phyloP scores from a whole-genome alignment of 2,329 filamentous ascomycete species.

The Thelonectria rubi region DNA sequence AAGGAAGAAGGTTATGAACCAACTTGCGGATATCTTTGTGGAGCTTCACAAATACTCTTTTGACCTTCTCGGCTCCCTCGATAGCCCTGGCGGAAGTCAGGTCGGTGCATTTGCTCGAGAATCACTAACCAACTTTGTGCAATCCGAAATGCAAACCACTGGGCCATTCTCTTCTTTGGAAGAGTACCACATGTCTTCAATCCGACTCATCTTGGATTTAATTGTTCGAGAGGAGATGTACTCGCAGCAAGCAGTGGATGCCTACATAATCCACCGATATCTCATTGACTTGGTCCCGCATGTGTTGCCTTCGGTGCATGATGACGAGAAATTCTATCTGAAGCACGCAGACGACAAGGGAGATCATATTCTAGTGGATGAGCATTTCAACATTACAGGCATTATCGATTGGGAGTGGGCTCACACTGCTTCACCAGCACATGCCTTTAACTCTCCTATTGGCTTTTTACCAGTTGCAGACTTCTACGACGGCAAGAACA shows the following conservation, averaged over 20 bases:
- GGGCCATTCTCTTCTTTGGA: slow-evolving; percentile 49
- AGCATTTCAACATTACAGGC: slow-evolving; percentile 56
- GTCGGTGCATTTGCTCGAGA: slow-evolving; percentile 51
- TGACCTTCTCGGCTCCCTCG: slow-evolving; percentile 48
- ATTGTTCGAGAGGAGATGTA: slow-evolving; percentile 51
- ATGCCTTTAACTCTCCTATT: slow-evolving; percentile 55
- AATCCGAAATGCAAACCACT: slow-evolving; percentile 41
- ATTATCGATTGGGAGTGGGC: slow-evolving; percentile 57
- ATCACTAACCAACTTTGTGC: slow-evolving; percentile 47
- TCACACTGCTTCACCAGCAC: slow-evolving; percentile 46
- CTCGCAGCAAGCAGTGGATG: slow-evolving; percentile 44
- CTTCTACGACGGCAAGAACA: slow-evolving; percentile 51
- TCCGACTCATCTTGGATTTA: slow-evolving; percentile 49
- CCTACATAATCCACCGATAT: slow-evolving; percentile 54
- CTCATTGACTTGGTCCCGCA: slow-evolving; percentile 48
- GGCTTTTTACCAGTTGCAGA: slow-evolving; percentile 51
- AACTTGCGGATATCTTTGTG: slow-evolving; percentile 51
- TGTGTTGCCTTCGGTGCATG: slow-evolving; percentile 33
- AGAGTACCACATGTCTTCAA: slow-evolving; percentile 48
- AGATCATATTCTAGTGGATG: slow-evolving; percentile 58
- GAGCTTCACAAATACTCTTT: slow-evolving; percentile 52
- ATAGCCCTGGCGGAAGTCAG: slow-evolving; percentile 37
- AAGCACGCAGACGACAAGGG: slow-evolving; percentile 56
- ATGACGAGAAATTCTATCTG: slow-evolving; percentile 51
- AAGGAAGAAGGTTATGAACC: slow-evolving; percentile 47